Percentiles rank a stretch among this genome's conserved stretches.
Conservation (phyloP, 2,329 filamentous ascomycete species). For the Colletotrichum orbiculare region DNA sequence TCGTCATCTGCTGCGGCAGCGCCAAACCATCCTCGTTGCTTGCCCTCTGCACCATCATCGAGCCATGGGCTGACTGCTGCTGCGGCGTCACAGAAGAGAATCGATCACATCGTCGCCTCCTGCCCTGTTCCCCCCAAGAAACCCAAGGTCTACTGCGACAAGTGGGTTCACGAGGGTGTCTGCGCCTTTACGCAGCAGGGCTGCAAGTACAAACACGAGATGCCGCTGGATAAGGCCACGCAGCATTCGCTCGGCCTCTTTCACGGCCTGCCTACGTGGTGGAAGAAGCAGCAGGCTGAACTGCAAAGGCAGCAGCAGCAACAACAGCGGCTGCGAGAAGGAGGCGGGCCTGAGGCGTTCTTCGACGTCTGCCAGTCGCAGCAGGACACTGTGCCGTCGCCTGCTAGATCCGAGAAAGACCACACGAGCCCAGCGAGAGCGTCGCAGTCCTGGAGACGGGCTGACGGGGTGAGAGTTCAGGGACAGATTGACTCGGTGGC, state of each 20-base stretch:
- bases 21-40: background rate
- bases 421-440: constrained; percentile 17
- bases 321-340: constrained; percentile 4
- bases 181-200: constrained; percentile 89
- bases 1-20: background rate
- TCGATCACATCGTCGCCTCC: constrained; percentile 41
- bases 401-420: constrained; percentile 13
- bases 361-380: constrained; percentile 4
- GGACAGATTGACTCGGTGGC: constrained; percentile 12
- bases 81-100: constrained; percentile 43
- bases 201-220: constrained; percentile 91
- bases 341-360: constrained; percentile 3
- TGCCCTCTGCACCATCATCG: background rate
- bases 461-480: constrained; percentile 3
- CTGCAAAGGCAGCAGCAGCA: constrained; percentile 42
- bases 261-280: constrained; percentile 71
- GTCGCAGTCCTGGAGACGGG: constrained; percentile 28
- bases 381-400: constrained; percentile 1
- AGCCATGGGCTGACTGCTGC: constrained; percentile 3
- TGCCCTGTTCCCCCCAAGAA: constrained; percentile 54
- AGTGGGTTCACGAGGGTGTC: constrained; percentile 88
- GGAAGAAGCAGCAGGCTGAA: constrained; percentile 65
- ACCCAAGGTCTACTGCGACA: constrained; percentile 83
- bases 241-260: constrained; percentile 78
- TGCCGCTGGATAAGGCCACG: constrained; percentile 76